Conservation (phyloP, 345 rosid genomes). For the Eucalyptus leucophloia region DNA sequence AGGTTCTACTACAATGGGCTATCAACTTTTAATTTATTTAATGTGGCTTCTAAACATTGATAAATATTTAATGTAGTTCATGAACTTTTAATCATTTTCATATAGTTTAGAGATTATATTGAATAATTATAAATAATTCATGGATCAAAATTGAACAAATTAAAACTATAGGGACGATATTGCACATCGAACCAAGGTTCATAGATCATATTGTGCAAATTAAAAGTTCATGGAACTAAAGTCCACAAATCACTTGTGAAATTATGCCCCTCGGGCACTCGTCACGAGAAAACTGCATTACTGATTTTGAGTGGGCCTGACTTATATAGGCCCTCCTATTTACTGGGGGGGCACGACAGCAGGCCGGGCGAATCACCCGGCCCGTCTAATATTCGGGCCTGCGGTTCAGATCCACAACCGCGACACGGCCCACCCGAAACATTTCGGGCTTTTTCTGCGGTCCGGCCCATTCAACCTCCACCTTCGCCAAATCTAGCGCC, state of each 20-base stretch:
- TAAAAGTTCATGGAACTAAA: not conserved
- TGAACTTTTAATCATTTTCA: not conserved
- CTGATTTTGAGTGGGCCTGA: not conserved
- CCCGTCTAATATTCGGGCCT: not conserved
- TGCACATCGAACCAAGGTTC: not conserved
- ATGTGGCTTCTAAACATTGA: fast-evolving
- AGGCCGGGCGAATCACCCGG: not conserved
- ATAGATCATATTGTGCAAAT: fast-evolving
- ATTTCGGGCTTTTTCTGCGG: not conserved
- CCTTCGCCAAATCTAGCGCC: not conserved
- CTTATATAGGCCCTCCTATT: not conserved
- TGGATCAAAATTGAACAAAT: not conserved
- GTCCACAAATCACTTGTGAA: not conserved
- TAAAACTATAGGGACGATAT: not conserved
- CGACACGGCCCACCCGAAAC: not conserved
- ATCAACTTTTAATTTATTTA: not conserved
- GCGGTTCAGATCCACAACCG: not conserved
- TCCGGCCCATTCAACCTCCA: not conserved
- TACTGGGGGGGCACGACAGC: not conserved
- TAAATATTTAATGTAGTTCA: too few species aligned
- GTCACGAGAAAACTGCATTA: not conserved
- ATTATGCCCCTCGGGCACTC: not conserved
- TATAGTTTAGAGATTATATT: not conserved
- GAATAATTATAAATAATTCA: not conserved
- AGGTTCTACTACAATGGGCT: too few species aligned